phyloP scores from a whole-genome alignment of 106 monocot genomes.

The Allium fistulosum region DNA sequence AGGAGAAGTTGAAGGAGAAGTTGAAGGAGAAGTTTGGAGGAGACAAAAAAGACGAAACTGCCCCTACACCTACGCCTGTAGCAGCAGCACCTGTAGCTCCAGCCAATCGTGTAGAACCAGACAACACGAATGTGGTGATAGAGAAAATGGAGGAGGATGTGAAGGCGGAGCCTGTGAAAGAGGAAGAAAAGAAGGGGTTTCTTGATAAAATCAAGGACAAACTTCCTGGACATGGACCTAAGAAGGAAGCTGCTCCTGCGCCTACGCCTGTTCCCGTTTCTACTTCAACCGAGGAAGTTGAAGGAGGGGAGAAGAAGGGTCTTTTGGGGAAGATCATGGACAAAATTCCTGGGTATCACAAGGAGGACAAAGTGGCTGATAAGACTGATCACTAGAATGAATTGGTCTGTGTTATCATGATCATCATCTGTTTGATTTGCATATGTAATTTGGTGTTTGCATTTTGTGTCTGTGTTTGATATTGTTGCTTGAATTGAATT shows the following conservation, averaged over 20 bases:
- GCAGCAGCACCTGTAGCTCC: background rate
- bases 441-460: background rate
- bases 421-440: background rate
- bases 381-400: background rate
- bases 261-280: background rate
- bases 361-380: slow-evolving; percentile 3
- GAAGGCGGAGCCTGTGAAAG: background rate
- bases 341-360: slow-evolving; percentile 58
- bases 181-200: slow-evolving; percentile 69
- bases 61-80: background rate
- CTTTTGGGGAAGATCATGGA: slow-evolving; percentile 75
- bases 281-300: slow-evolving; percentile 6
- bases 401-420: background rate
- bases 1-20: slow-evolving; percentile 53
- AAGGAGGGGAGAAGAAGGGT: slow-evolving; percentile 60
- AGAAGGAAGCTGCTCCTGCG: background rate
- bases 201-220: slow-evolving; percentile 73
- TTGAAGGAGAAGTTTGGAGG: slow-evolving; percentile 29
- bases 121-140: slow-evolving; percentile 15
- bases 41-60: slow-evolving; percentile 13
- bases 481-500: background rate
- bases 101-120: background rate
- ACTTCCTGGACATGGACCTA: slow-evolving; percentile 47
- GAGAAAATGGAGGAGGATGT: slow-evolving; percentile 6
- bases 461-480: background rate